Conservation (phyloP, 2,329 filamentous ascomycete species). For the Drechslera avenae region DNA sequence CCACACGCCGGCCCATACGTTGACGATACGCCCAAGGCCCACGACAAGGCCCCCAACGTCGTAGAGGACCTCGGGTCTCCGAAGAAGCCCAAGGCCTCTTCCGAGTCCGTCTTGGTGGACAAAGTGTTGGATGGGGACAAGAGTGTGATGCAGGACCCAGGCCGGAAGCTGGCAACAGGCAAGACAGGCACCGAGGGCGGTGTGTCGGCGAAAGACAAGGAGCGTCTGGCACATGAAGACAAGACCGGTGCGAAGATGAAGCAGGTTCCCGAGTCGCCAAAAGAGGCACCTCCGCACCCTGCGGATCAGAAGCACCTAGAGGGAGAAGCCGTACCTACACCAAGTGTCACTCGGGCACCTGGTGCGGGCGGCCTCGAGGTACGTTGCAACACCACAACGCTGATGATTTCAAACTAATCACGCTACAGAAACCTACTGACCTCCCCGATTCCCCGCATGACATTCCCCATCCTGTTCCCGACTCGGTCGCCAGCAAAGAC, state of each 20-base stretch:
- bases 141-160: constrained; percentile 91
- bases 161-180: constrained; percentile 74
- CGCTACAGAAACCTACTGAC: constrained; percentile 72
- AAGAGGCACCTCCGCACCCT: constrained; percentile 81
- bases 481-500: constrained; percentile 67
- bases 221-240: constrained; percentile 69
- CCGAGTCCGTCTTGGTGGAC: constrained; percentile 38
- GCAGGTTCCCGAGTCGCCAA: constrained; percentile 81
- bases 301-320: constrained; percentile 72
- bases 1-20: constrained; percentile 86
- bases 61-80: constrained; percentile 48
- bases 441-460: constrained; percentile 80
- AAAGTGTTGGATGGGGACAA: constrained; percentile 62
- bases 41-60: constrained; percentile 40
- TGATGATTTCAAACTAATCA: constrained; percentile 18
- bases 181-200: constrained; percentile 90
- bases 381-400: constrained; percentile 8
- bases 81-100: constrained; percentile 32
- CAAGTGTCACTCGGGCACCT: constrained; percentile 28
- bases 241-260: constrained; percentile 68
- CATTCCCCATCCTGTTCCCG: constrained; percentile 70
- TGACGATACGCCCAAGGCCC: constrained; percentile 52
- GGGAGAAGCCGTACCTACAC: constrained; percentile 20
- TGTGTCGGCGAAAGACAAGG: constrained; percentile 84
- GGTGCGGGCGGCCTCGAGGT: constrained; percentile 49